phyloP scores from a whole-genome alignment of 2,329 filamentous ascomycete genomes.

The Paracorniculantispora psalliotae region DNA sequence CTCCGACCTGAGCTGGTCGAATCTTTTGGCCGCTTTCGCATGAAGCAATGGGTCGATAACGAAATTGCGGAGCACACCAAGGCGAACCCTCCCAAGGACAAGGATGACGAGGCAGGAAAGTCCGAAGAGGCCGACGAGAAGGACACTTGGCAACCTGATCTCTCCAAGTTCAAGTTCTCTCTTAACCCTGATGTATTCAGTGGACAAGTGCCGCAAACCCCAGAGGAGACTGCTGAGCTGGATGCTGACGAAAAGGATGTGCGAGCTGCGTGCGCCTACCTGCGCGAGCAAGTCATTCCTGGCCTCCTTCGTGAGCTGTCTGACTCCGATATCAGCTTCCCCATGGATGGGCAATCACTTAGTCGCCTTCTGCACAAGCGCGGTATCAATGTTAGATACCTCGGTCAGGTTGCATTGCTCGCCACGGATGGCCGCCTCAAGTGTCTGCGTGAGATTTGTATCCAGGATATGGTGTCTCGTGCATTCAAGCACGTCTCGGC shows the following conservation, averaged over 20 bases:
- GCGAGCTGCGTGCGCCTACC: slow-evolving; percentile 72
- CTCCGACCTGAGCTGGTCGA: slow-evolving; percentile 87
- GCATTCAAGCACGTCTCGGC: slow-evolving; percentile 90
- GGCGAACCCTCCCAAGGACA: slow-evolving; percentile 15
- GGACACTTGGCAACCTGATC: slow-evolving; percentile 59
- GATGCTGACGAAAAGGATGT: slow-evolving; percentile 84
- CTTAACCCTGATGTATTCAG: slow-evolving; percentile 96
- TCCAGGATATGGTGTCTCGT: slow-evolving; percentile 93
- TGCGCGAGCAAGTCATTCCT: slow-evolving; percentile 75
- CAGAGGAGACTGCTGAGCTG: slow-evolving; percentile 82
- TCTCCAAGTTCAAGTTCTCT: slow-evolving; percentile 79
- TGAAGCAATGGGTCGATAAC: slow-evolving; percentile 80
- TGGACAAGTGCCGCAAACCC: slow-evolving; percentile 82
- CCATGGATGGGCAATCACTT: slow-evolving; percentile 94
- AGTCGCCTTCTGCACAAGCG: slow-evolving; percentile 89
- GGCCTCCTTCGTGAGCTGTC: slow-evolving; percentile 79
- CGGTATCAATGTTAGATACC: slow-evolving; percentile 92
- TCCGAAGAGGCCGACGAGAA: slow-evolving; percentile 21
- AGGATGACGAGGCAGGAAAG: slow-evolving; percentile 15
- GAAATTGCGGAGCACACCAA: slow-evolving; percentile 55
- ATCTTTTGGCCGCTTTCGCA: slow-evolving; percentile 74
- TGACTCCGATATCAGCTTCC: slow-evolving; percentile 92
- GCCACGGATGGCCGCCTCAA: slow-evolving; percentile 67
- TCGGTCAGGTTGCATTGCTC: slow-evolving; percentile 75
- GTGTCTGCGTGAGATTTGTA: slow-evolving; percentile 69